phyloP scores from a whole-genome alignment of 345 rosid genomes.

The Brassica cretica region DNA sequence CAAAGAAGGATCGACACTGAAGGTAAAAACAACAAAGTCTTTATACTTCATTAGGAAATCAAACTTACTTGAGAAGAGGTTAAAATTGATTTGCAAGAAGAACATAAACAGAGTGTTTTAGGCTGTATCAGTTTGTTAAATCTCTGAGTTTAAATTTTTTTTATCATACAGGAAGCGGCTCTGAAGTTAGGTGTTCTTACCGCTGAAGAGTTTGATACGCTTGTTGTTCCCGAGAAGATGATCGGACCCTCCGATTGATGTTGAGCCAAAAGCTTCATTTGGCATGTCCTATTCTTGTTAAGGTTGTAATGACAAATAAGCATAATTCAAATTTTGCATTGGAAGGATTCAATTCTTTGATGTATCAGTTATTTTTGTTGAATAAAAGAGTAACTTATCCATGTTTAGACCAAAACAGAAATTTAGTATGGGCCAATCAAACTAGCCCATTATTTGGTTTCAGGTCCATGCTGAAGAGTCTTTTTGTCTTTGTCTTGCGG shows the following conservation, averaged over 20 bases:
- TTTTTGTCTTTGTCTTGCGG: too few species aligned
- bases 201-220: constrained; percentile 79
- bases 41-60: constrained; percentile 3
- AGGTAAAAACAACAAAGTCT: constrained; percentile 50
- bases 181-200: constrained; percentile 70
- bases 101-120: neutral
- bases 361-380: neutral
- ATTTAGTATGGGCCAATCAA: too few species aligned
- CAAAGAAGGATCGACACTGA: constrained; percentile 85
- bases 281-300: neutral
- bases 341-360: constrained; percentile 4
- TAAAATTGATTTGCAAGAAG: constrained; percentile 5
- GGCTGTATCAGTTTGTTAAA: neutral
- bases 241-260: constrained; percentile 77
- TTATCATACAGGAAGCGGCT: constrained; percentile 70
- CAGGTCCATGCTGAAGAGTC: too few species aligned
- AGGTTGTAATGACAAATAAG: neutral
- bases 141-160: neutral
- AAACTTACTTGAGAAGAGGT: neutral
- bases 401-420: too few species aligned
- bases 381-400: neutral
- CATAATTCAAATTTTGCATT: neutral
- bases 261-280: neutral
- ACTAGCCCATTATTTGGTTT: too few species aligned
- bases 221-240: constrained; percentile 97